These are phyloP conservation scores for Prunus dulcis DNA, from an alignment of 306 rosid genomes.

Conservation along the genomic window DNA sequence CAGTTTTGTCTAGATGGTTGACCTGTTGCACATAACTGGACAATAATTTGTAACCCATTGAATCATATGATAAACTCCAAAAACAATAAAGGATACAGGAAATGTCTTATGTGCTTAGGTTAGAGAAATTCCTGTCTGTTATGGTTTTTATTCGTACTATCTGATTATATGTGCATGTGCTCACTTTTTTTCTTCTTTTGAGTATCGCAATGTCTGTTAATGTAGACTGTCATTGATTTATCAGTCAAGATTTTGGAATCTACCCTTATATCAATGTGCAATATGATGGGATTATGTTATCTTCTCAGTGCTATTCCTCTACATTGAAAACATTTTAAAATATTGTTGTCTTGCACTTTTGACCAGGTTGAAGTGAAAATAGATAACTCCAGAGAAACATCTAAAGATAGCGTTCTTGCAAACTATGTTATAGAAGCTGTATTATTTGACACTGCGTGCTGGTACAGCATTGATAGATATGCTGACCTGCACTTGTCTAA, in stretches of 20 bases:
- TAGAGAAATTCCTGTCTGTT: neutral
- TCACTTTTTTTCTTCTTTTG: neutral
- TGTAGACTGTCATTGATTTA: neutral
- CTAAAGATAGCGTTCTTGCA: conserved; percentile 52
- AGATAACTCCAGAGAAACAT: conserved; percentile 62
- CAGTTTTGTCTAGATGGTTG: neutral
- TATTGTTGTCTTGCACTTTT: conserved; percentile 18
- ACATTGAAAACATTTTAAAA: conserved; percentile 13
- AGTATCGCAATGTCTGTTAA: neutral
- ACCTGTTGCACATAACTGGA: neutral
- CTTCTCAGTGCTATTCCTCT: neutral
- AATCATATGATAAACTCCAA: neutral
- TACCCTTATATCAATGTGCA: neutral
- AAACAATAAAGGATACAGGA: neutral
- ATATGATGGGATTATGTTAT: neutral
- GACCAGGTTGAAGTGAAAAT: conserved; percentile 83
- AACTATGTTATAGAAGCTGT: conserved; percentile 67
- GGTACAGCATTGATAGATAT: conserved; percentile 48
- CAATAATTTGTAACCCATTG: neutral
- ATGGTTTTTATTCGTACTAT: neutral
- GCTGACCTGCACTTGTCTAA: conserved; percentile 62
- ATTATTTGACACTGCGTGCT: conserved; percentile 58
- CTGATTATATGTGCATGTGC: neutral
- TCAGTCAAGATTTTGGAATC: neutral
- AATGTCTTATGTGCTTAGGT: neutral